Base-by-base conservation (phyloP, 768 basidiomycete genomes). In the Boletus fagicola region DNA sequence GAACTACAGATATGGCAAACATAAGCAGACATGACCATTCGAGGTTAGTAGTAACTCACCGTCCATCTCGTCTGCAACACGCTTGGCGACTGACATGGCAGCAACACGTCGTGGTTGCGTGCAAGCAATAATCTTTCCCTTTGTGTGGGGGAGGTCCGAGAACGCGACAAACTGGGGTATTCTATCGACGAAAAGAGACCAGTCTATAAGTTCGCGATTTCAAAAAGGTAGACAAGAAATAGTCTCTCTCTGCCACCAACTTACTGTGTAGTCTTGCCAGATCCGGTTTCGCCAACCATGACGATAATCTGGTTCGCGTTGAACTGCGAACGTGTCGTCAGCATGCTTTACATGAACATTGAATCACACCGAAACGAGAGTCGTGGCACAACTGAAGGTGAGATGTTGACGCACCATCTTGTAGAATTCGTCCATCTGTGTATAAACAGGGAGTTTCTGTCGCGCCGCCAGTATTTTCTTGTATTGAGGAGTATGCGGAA, bases 1-100 rank as follows among this genome's bases (percentile, higher is more conserved):
- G 81, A 5, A 99, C 94, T 94, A 62, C 15, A 42, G 20, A n/a
- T 10, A 33, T 26, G 62, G 54, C n/a, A 51, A 49, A 40, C 28
- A 49, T 64, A 16, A 66, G 57, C 5, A n/a, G 8, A 26, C 33
- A 20, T 5, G 40, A 15, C 35, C 8, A 48, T 51, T 22, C 20
- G 26, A n/a, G 22, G 26, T 30, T 1, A 31, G n/a, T 28, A 12
- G 4, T 18, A 10, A 75, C 91, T 65, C 63, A 93, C 93, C 92
- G 71, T 98, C 96, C 94, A 98, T 95, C 74, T 98, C 96, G 68
- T 98, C 96, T 5, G 96, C 94, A 2, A 99, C 96, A 75, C 96
- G 94, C 72, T 96, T 95, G 22, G 96, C 96, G 2, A 98, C 96
- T 16, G 91, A 93, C 93, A 97, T 98, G 10, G 96, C 94, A 12